Evolutionary conservation across 768 basidiomycete species (phyloP), one percentile per base, ranked within the genome.

Genomic region (Lyophyllum decastes): DNA sequence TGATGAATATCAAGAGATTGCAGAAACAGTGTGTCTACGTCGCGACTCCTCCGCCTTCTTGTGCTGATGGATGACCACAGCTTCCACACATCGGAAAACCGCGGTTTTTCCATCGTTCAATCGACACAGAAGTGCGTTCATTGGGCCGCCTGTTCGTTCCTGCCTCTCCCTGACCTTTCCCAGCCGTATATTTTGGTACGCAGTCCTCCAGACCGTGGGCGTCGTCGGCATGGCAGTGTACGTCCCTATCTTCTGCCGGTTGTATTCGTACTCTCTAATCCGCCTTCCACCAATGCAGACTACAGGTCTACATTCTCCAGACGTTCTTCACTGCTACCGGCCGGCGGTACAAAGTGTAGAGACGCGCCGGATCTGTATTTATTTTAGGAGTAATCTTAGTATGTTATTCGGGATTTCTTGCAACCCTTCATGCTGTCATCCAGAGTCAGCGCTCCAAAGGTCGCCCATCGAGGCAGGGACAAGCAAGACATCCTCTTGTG

Each of bases 241-340:
- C 57, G 94, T 80, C 14, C 52, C 9, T 26, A 14, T 54, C 50
- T 17, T 25, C 10, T 16, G 17, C 7, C 11, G 30, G 30, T 38
- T 17, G 14, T 16, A 38, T 11, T 16, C 35, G 5, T 38, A 12
- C 35, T 38, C 16, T 61, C 21, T 33, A 9, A 19, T 55, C 47
- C 61, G n/a, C 34, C 63, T 55, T 27, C 27, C 6, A 30, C n/a
- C 9, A 22, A 24, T 54, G 17, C 66, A 95, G 94, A 4, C 72
- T 90, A 57, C 95, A 98, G 75, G 91, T 96, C 12, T 96, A 94
- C 70, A 78, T 95, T 45, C 82, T 98, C 22, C 94, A 95, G 73
- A 95, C 93, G 19, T 98, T 96, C 86, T 98, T 98, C 76, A 94
- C 92, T n/a, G 86, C 89, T 72, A 94, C 94, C 8, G 93, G 92